These are phyloP conservation scores for Saccharomycopsis oosterbeekiorum DNA, from an alignment of 805 yeast species.

Conservation along the genomic window DNA sequence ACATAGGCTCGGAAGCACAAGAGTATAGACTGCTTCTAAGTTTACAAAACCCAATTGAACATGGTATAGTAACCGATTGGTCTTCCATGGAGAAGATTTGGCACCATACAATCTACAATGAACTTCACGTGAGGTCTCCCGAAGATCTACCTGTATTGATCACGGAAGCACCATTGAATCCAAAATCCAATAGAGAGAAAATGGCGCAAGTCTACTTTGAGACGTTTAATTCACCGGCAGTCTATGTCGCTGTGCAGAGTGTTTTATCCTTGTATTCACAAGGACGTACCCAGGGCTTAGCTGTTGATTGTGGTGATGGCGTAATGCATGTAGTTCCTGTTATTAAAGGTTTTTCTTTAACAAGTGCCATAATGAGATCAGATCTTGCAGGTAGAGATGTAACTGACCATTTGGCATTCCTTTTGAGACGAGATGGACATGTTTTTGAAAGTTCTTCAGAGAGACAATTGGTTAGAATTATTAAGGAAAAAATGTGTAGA, in stretches of 20 bases:
- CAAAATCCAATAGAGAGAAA: constrained; percentile 46
- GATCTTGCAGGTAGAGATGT: constrained; percentile 85
- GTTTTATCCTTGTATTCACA: constrained; percentile 77
- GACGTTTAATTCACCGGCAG: constrained; percentile 64
- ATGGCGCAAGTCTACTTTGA: constrained; percentile 63
- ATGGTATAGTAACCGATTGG: constrained; percentile 79
- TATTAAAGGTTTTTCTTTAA: constrained; percentile 76
- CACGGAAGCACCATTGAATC: constrained; percentile 86
- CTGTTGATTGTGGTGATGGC: constrained; percentile 89
- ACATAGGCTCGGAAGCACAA: constrained; percentile 70
- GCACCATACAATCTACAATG: constrained; percentile 54
- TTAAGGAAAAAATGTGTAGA: constrained; percentile 69
- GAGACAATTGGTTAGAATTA: constrained; percentile 63
- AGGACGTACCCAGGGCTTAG: constrained; percentile 87
- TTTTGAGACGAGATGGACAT: constrained; percentile 60
- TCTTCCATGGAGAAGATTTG: constrained; percentile 76
- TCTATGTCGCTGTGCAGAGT: constrained; percentile 66
- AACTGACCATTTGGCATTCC: constrained; percentile 61
- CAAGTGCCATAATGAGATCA: constrained; percentile 59
- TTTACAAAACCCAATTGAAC: constrained; percentile 62
- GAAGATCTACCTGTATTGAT: constrained; percentile 83
- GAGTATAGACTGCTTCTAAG: constrained; percentile 66
- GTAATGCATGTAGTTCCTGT: constrained; percentile 83
- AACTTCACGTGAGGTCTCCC: constrained; percentile 38
- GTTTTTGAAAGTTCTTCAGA: constrained; percentile 64